These are phyloP conservation scores for Arachis stenosperma DNA, from an alignment of 306 rosid genomes.

Conservation along the genomic window DNA sequence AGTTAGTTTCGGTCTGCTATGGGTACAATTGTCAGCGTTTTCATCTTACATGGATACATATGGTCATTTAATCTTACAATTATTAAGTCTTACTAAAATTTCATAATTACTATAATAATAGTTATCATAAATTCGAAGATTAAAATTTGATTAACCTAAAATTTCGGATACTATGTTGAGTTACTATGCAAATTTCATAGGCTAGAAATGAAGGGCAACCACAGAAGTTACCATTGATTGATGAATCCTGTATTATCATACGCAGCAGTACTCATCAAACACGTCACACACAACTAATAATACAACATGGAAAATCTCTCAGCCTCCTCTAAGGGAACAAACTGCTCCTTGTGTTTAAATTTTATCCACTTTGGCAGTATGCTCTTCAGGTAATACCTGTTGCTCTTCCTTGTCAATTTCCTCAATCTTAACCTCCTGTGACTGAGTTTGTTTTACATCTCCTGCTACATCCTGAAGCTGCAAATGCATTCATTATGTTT, in stretches of 20 bases:
- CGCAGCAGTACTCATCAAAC: constrained; percentile 37
- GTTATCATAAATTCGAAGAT: no score
- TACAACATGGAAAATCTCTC: constrained; percentile 30
- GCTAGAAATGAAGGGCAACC: neutral
- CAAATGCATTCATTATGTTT: constrained; percentile 22
- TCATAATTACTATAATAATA: no score
- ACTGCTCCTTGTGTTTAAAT: constrained; percentile 39
- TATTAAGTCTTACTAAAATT: no score
- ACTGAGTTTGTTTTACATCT: constrained; percentile 45
- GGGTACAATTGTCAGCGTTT: no score
- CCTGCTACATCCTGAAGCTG: constrained; percentile 74
- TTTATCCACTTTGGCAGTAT: constrained; percentile 47
- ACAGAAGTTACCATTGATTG: constrained; percentile 37
- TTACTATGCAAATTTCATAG: no score
- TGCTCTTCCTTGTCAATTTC: constrained; percentile 49
- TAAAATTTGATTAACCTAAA: no score
- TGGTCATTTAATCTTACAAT: no score
- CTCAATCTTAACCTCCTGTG: constrained; percentile 45
- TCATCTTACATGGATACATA: no score
- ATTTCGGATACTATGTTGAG: no score
- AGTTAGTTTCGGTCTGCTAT: no score
- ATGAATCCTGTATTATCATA: constrained; percentile 25
- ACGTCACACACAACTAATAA: constrained; percentile 31
- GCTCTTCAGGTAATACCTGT: constrained; percentile 48
- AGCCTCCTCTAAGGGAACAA: constrained; percentile 34